Base-by-base conservation (phyloP, 495 filamentous ascomycete genomes). In the Arthonia radiata region DNA sequence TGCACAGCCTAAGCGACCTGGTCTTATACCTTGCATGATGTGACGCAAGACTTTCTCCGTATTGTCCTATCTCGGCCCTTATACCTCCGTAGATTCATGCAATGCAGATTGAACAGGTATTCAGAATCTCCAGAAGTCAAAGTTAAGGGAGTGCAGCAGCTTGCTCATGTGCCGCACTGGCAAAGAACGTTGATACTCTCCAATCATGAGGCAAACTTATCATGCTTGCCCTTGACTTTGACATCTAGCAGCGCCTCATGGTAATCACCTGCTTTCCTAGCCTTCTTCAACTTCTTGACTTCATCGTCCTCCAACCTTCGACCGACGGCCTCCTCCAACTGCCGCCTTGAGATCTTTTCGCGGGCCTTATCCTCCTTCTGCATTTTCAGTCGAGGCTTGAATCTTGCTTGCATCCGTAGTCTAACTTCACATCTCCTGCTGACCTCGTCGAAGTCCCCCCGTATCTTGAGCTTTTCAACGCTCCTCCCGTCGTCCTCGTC, bases 181-280 rank as follows among this genome's bases (percentile, higher is more conserved):
- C n/a, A n/a, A n/a, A n/a, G n/a, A n/a, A n/a, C n/a, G n/a, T n/a
- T n/a, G n/a, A n/a, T n/a, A n/a, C n/a, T n/a, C 13, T n/a, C 6
- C 13, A 13, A 26, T 11, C 13, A 15, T 26, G 27, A 67, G 34
- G 69, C 69, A 56, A 64, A 97, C 46, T 97, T 97, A 52, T 97
- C 86, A 54, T 97, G 86, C 52, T 91, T 93, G 30, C 67, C 74
- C 49, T 86, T 91, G 7, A 92, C 77, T 47, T 78, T 81, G 16
- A 94, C 57, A 57, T 91, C 71, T 30, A 97, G 48, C 34, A 93
- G 44, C 28, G 61, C 62, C 49, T 97, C 89, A 50, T 94, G 73
- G 43, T 81, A 97, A 46, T 83, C 65, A 1, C 86, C 78, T 43
- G 92, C 78, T 44, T 65, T 55, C 44, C 80, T 59, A 14, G 82